A percentile compares a stretch with the other conserved stretches of the same genome.
Conservation (phyloP, 169 alveolate genomes). For the Perkinsus chesapeaki region DNA sequence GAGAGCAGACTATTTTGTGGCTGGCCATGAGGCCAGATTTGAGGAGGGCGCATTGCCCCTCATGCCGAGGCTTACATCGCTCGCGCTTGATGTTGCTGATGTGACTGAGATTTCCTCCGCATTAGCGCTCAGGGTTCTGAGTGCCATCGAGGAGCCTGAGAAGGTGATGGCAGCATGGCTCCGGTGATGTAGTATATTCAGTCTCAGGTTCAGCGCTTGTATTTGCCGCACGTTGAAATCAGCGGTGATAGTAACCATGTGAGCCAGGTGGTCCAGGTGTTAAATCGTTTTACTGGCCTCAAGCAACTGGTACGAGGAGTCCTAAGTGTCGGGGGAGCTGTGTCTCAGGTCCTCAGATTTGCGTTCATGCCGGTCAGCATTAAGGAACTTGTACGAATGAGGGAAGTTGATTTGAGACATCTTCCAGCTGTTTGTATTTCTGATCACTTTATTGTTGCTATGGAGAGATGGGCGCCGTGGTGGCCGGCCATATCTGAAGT, state of each 20-base stretch:
- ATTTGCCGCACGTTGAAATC: not conserved
- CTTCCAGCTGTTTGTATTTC: not conserved
- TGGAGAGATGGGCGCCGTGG: not conserved
- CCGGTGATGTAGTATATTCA: not conserved
- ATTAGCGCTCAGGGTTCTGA: not conserved
- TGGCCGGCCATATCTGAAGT: not conserved
- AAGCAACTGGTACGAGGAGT: not conserved
- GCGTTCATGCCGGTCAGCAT: not conserved
- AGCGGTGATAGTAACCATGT: not conserved
- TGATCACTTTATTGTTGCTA: not conserved
- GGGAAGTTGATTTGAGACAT: not conserved
- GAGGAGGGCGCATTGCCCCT: not conserved
- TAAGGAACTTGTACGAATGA: not conserved
- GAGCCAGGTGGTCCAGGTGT: not conserved
- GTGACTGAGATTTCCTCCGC: not conserved
- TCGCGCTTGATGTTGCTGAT: not conserved
- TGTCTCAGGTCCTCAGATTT: not conserved
- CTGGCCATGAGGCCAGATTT: not conserved
- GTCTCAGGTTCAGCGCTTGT: not conserved
- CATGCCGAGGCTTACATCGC: not conserved
- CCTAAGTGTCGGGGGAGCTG: not conserved
- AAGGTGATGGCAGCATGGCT: not conserved
- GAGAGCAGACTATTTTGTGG: not conserved
- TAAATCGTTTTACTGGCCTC: not conserved
- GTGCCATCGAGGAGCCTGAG: not conserved